phyloP scores from a whole-genome alignment of 371 early-diverging fungal genomes.

The Mortierella sp. region DNA sequence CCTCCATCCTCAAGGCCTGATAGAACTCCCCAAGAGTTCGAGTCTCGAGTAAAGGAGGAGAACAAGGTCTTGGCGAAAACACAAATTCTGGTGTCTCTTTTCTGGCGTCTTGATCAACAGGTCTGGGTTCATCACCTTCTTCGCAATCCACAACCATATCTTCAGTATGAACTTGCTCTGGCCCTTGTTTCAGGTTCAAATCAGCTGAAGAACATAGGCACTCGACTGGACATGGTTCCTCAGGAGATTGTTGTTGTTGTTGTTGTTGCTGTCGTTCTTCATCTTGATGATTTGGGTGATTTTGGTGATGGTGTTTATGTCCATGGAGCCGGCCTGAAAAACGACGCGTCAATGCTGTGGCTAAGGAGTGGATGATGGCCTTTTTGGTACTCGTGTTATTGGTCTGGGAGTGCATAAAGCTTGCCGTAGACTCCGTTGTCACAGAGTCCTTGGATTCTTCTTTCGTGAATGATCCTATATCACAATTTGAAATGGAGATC shows the following conservation, averaged over 20 bases:
- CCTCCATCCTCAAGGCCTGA: constrained; percentile 28
- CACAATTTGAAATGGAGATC: constrained; percentile 2
- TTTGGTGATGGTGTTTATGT: too few species aligned
- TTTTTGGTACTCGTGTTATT: constrained; percentile 6
- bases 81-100: constrained; percentile 26
- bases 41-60: constrained; percentile 16
- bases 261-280: constrained; percentile 10
- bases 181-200: neutral
- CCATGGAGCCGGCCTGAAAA: constrained; percentile 26
- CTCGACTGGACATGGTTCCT: constrained; percentile 2
- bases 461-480: neutral
- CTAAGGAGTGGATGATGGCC: constrained; percentile 19
- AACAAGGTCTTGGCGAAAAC: constrained; percentile 45
- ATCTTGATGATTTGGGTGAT: neutral
- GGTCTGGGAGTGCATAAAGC: neutral
- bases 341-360: constrained; percentile 23
- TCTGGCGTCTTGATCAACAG: neutral
- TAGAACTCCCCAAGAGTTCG: constrained; percentile 41
- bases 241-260: neutral
- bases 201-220: neutral
- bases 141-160: neutral
- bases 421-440: neutral
- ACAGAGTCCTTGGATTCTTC: neutral
- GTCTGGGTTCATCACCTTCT: neutral
- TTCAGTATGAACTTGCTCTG: neutral